Evolutionary conservation across 441 rosid species (phyloP), one percentile per base, ranked within the genome.

Genomic region (Gossypium laxum): DNA sequence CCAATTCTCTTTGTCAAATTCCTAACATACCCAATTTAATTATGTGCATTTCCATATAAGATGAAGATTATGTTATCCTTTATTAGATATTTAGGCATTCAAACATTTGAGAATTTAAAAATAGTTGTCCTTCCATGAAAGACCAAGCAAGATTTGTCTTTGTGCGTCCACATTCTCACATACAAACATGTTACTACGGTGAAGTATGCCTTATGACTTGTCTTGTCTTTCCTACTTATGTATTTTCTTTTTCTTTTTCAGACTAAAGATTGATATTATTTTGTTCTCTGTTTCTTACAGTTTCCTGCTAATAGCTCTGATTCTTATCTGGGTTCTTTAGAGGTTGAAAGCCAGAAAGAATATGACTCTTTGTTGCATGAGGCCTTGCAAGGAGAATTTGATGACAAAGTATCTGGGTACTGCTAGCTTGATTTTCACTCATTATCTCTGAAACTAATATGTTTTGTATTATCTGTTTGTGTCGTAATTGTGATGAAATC

Each of bases 291-390:
- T 83, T 79, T 72, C 61, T 83, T 88, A 86, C 95, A 96, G 99
- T 92, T 92, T 82, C 93, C 98, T 47, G 90, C 87, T 73, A 82
- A 70, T 82, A 79, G 78, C 79, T 78, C 88, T 11, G 87, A 86
- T 72, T 75, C 85, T 80, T 79, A 88, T 67, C 77, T 83, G 73
- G 90, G 84, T 73, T 81, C 86, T 66, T 75, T 85, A 68, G 92
- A 86, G 72, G 66, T 81, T 75, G 97, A 84, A 68, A 87, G 85
- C 77, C 91, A 83, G 18, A 90, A 85, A 78, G 89, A 84, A 62
- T 82, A 77, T 82, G 75, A 73, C 78, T 72, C 81, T 72, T 86
- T 89, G 58, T 72, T 92, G 72, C 69, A 76, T 47, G 92, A 95
- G 73, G 76, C 82, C 73, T 77, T 89, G 76, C 89, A 76, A 58